Evolutionary conservation across 441 rosid genomes (phyloP).

Genomic region (Jatropha podagrica): DNA sequence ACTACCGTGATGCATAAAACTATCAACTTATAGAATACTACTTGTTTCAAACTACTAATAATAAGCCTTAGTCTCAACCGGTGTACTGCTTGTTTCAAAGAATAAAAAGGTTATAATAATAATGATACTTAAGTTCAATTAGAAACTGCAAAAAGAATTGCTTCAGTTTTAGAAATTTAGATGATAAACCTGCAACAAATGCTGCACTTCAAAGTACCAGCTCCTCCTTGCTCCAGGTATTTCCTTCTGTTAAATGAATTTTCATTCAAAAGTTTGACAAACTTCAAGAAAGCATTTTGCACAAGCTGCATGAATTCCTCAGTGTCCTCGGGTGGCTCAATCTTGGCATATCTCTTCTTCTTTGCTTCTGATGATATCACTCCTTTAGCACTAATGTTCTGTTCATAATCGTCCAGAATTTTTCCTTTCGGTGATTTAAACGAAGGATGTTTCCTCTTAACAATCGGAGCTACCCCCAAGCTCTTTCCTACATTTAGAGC

Average conservation of each 20-base stretch:
- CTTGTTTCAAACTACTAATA: no score
- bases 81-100: not conserved
- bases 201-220: slow-evolving; percentile 36
- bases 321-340: slow-evolving; percentile 35
- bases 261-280: slow-evolving; percentile 47
- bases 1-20: no score
- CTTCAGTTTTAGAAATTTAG: not conserved
- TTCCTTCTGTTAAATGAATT: slow-evolving; percentile 38
- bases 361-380: slow-evolving; percentile 17
- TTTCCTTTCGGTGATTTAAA: slow-evolving; percentile 5
- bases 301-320: slow-evolving; percentile 42
- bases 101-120: not conserved
- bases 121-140: not conserved
- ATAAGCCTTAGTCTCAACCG: no score
- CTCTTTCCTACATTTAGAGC: slow-evolving; percentile 19
- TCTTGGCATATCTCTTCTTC: slow-evolving; percentile 16
- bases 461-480: slow-evolving; percentile 11
- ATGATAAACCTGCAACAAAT: slow-evolving; percentile 54
- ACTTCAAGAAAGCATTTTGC: slow-evolving; percentile 43
- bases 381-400: slow-evolving; percentile 14
- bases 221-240: slow-evolving; percentile 36
- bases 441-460: slow-evolving; percentile 21
- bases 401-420: slow-evolving; percentile 19
- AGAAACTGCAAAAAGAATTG: slow-evolving; percentile 1
- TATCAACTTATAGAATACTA: no score